Evolutionary conservation across 1,284 basidiomycete genomes (phyloP).

Genomic region (Sporisorium graminicola): DNA sequence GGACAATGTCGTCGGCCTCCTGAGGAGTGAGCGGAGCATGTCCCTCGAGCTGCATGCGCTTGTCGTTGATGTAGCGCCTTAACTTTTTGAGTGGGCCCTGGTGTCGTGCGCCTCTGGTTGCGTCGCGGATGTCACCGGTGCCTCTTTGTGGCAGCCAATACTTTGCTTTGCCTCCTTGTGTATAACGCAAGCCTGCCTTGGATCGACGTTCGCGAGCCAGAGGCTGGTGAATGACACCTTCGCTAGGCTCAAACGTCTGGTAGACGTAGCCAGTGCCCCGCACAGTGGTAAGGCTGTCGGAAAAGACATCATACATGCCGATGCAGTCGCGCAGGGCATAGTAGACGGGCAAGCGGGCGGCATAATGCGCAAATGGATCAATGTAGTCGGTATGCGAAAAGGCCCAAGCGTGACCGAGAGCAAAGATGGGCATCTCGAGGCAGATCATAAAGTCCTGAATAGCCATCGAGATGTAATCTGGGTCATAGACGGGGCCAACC

Average conservation of each 20-base stretch:
- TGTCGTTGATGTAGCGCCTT: slow-evolving; percentile 73
- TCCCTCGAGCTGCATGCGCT: slow-evolving; percentile 74
- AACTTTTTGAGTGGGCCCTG: slow-evolving; percentile 71
- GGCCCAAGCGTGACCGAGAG: slow-evolving; percentile 89
- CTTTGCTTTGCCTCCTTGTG: slow-evolving; percentile 80
- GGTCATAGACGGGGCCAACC: slow-evolving; percentile 81
- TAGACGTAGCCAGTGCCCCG: slow-evolving; percentile 92
- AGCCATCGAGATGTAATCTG: slow-evolving; percentile 73
- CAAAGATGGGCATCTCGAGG: slow-evolving; percentile 97
- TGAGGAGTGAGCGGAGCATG: slow-evolving; percentile 81
- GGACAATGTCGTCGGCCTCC: slow-evolving; percentile 79
- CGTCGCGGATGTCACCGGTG: slow-evolving; percentile 39
- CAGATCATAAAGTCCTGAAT: slow-evolving; percentile 76
- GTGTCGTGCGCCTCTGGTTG: slow-evolving; percentile 43
- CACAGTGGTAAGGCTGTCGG: slow-evolving; percentile 86
- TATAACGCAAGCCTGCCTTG: slow-evolving; percentile 82
- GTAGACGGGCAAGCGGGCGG: slow-evolving; percentile 61
- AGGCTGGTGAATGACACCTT: slow-evolving; percentile 83
- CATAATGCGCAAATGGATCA: slow-evolving; percentile 53
- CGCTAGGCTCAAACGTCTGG: slow-evolving; percentile 92
- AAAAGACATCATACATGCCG: slow-evolving; percentile 85
- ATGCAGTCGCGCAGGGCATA: slow-evolving; percentile 82
- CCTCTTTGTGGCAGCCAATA: slow-evolving; percentile 68
- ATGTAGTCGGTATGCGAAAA: slow-evolving; percentile 73
- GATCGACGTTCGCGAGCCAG: slow-evolving; percentile 52